A percentile compares a stretch with the other conserved stretches of the same genome.
Conservation (phyloP, 2,329 filamentous ascomycete genomes). For the Ophiostoma quercus region DNA sequence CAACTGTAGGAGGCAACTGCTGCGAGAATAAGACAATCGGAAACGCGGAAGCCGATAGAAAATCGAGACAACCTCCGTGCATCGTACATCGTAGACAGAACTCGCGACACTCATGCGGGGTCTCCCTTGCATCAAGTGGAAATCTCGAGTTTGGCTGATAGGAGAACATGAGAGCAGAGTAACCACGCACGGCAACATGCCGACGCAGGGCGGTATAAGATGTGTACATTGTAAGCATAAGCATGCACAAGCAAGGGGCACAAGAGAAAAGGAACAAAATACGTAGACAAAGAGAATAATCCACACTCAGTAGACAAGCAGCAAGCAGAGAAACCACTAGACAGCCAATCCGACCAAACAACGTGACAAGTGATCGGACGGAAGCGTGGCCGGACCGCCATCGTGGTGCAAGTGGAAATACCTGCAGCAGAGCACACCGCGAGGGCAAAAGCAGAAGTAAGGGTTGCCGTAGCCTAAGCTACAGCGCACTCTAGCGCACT, state of each 20-base stretch:
- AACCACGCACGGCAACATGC: background rate
- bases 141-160: background rate
- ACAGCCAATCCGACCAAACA: background rate
- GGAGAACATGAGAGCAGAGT: background rate
- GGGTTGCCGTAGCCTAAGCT: background rate
- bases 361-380: constrained; percentile 9
- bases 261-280: background rate
- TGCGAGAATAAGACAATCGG: background rate
- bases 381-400: constrained; percentile 2
- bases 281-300: background rate
- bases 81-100: background rate
- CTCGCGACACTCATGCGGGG: background rate
- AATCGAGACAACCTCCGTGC: no score
- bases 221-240: background rate
- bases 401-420: constrained; percentile 3
- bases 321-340: background rate
- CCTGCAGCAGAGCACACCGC: background rate
- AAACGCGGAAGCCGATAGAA: background rate
- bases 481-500: background rate
- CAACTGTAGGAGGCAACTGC: background rate
- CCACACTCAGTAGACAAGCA: background rate
- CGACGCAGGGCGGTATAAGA: background rate
- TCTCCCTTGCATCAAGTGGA: constrained; percentile 1
- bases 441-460: background rate
- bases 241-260: background rate